Base-by-base conservation (phyloP, 2,329 filamentous ascomycete genomes). In the Fusarium ramigenum region DNA sequence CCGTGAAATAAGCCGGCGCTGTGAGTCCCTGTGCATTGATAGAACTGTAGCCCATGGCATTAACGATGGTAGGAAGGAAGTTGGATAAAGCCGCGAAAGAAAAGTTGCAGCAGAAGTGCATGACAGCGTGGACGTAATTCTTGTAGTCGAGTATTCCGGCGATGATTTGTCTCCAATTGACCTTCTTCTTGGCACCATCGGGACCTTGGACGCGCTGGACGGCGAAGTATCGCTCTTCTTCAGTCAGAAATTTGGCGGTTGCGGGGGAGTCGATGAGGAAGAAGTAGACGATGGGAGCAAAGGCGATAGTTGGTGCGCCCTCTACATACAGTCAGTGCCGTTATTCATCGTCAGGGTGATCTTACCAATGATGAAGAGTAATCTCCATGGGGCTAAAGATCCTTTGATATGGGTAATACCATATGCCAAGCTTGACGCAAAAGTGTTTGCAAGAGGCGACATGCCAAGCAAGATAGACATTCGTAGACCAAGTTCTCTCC, bases 61-160 rank as follows among this genome's bases (percentile, higher is more conserved):
- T 46, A 0, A 75, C 62, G 5, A 75, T 75, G 0, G 73, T 74
- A 0, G 73, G 73, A 1, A 75, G 64, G 4, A 75, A 75, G 9
- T 75, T 75, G 7, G 73, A 63, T 0, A 75, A 30, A 11, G 63
- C 67, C 0, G 73, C 73, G 7, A 75, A 75, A 0, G 73, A 75
- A 32, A 66, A 75, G 46, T 75, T 75, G 10, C 73, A 75, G 25
- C 73, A 75, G 25, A 75, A 75, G 32, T 74, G 73, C 2, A 75
- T 75, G 1, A 74, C 21, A 0, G 73, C 60, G 9, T 75, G 73
- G 4, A 75, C 36, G 15, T 75, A 75, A 2, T 66, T 61, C 23
- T 75, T 63, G 1, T 75, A 75, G 15, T 75, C 73, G 3, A 60
- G 25, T 0, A 75, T 49, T 1, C 67, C 73, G 0, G 73, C 67